phyloP scores from a whole-genome alignment of 306 rosid genomes.

The Abrus precatorius region DNA sequence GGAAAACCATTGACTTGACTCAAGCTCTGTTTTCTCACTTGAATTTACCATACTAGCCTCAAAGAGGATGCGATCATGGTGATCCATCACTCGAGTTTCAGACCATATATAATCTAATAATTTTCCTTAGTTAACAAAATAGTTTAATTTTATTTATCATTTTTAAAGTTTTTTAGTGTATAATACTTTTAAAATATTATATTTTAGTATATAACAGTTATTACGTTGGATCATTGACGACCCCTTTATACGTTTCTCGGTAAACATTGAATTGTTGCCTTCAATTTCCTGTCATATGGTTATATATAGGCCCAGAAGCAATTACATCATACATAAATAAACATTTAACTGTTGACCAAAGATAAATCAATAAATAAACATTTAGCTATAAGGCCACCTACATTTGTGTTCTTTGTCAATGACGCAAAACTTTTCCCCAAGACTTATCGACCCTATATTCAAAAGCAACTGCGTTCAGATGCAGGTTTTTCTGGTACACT shows the following conservation, averaged over 20 bases:
- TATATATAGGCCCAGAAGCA: too few relatives aligned
- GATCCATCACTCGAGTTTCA: neutral
- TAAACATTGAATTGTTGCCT: too few relatives aligned
- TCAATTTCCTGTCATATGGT: too few relatives aligned
- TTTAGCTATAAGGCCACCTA: conserved; percentile 89
- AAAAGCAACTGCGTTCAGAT: conserved; percentile 82
- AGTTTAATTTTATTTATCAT: neutral
- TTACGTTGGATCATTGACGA: too few relatives aligned
- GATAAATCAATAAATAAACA: too few relatives aligned
- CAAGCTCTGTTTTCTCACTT: neutral
- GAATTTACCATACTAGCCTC: too few relatives aligned
- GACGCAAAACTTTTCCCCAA: conserved; percentile 93
- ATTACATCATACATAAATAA: too few relatives aligned
- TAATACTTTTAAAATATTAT: neutral
- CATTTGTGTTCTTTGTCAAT: conserved; percentile 94
- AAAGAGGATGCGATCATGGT: too few relatives aligned
- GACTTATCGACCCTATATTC: conserved; percentile 89
- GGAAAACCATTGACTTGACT: conserved; percentile 25
- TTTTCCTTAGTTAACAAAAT: neutral
- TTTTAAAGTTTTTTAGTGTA: neutral
- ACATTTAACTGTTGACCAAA: too few relatives aligned
- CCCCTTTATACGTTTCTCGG: too few relatives aligned
- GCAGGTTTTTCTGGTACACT: conserved; percentile 97
- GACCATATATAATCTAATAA: neutral
- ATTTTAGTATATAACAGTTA: too few relatives aligned